These are phyloP conservation scores for Pythium vanterpoolii DNA, from an alignment of 352 stramenopile genomes.

Conservation along the genomic window DNA sequence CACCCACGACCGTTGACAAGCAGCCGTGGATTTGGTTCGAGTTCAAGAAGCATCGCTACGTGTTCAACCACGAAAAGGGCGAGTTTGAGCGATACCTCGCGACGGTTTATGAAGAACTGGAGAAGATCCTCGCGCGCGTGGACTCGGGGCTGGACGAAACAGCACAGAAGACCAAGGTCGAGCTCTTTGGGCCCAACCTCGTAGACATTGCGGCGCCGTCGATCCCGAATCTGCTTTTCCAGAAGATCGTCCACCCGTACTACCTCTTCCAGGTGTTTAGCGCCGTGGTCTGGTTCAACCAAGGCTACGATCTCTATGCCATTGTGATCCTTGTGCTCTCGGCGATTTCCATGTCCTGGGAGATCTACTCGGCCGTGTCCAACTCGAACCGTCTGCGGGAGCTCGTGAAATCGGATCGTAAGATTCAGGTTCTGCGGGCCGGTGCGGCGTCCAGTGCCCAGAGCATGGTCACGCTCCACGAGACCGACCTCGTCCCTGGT, in stretches of 20 bases:
- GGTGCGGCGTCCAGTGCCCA: background rate
- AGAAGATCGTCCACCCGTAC: conserved; percentile 56
- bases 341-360: conserved; percentile 36
- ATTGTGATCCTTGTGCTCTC: conserved; percentile 43
- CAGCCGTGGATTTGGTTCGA: conserved; percentile 51
- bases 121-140: conserved; percentile 23
- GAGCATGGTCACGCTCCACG: conserved; percentile 15
- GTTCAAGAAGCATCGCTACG: conserved; percentile 68
- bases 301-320: conserved; percentile 44
- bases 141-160: conserved; percentile 25
- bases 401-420: conserved; percentile 35
- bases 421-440: conserved; percentile 32
- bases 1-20: background rate
- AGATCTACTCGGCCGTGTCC: conserved; percentile 45
- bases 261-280: conserved; percentile 68
- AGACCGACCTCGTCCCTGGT: conserved; percentile 43
- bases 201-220: conserved; percentile 37
- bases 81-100: conserved; percentile 53
- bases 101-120: conserved; percentile 28
- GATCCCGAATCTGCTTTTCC: conserved; percentile 38
- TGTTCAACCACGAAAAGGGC: conserved; percentile 45
- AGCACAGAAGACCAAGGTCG: conserved; percentile 18
- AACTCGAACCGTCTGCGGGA: conserved; percentile 41
- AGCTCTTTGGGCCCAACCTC: conserved; percentile 43
- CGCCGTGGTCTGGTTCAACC: conserved; percentile 38